phyloP scores from a whole-genome alignment of 2,329 filamentous ascomycete genomes.

The Fusarium setosum region DNA sequence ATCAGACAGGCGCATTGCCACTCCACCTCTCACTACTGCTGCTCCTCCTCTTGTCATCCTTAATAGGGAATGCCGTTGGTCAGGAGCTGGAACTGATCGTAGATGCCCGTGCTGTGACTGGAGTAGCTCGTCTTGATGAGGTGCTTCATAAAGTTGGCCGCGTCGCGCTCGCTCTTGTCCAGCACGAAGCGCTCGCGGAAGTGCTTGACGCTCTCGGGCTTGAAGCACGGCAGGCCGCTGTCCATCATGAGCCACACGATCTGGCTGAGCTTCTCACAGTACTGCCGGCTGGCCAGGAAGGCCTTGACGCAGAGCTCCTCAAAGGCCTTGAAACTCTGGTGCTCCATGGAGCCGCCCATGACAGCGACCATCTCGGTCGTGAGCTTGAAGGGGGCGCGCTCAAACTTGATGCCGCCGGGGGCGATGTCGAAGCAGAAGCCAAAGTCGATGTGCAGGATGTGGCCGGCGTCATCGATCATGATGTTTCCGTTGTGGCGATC shows the following conservation, averaged over 20 bases:
- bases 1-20: conserved; percentile 4
- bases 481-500: conserved; percentile 99
- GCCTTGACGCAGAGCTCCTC: conserved; percentile 97
- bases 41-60: conserved; percentile 14
- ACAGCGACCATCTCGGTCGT: conserved; percentile 99
- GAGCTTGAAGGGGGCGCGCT: conserved; percentile 97
- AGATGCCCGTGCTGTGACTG: conserved; percentile 92
- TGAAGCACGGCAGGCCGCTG: conserved; percentile 96
- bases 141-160: conserved; percentile 92
- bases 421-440: conserved; percentile 99
- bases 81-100: conserved; percentile 97
- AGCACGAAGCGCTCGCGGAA: conserved; percentile 94
- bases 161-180: conserved; percentile 91
- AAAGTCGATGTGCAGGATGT: conserved; percentile 99
- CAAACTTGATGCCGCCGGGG: conserved; percentile 95
- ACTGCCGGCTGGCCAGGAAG: conserved; percentile 87
- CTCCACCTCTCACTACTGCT: background rate
- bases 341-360: conserved; percentile 88
- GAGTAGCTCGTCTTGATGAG: conserved; percentile 90
- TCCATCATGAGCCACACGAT: conserved; percentile 96
- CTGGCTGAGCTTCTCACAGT: conserved; percentile 89
- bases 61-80: conserved; percentile 98
- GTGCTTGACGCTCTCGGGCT: conserved; percentile 92
- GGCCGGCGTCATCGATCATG: conserved; percentile 97
- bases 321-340: conserved; percentile 94